Conservation (phyloP, 495 filamentous ascomycete genomes). For the Neurospora hispaniola region DNA sequence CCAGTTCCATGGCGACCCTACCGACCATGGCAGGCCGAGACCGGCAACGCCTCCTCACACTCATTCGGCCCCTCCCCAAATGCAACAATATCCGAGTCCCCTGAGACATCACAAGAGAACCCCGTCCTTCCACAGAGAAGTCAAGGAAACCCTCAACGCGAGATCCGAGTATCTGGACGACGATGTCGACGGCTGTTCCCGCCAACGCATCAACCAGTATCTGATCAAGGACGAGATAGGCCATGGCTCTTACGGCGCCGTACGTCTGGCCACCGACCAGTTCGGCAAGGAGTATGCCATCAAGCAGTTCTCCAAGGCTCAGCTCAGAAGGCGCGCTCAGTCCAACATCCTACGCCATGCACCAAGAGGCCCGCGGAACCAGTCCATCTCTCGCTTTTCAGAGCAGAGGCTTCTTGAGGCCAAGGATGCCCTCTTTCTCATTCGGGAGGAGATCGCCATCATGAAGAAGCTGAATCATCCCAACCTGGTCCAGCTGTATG, state of each 20-base stretch:
- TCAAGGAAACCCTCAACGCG: constrained; percentile 92
- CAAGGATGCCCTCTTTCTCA: constrained; percentile 76
- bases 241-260: constrained; percentile 86
- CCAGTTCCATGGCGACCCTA: constrained; percentile 24
- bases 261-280: constrained; percentile 85
- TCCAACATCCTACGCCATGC: constrained; percentile 69
- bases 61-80: constrained; percentile 25
- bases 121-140: constrained; percentile 56
- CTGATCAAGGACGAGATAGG: constrained; percentile 92
- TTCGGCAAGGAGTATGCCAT: constrained; percentile 90
- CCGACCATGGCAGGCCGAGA: not conserved
- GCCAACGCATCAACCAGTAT: constrained; percentile 90
- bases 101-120: constrained; percentile 66
- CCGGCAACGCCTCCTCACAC: constrained; percentile 8
- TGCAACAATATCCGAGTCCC: constrained; percentile 46
- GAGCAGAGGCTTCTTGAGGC: constrained; percentile 41
- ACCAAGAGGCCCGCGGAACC: constrained; percentile 33
- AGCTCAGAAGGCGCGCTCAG: constrained; percentile 84
- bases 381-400: constrained; percentile 43
- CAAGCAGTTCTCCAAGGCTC: constrained; percentile 94
- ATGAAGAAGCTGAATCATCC: constrained; percentile 97
- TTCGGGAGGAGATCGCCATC: constrained; percentile 94
- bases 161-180: constrained; percentile 77
- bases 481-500: constrained; percentile 85
- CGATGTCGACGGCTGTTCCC: constrained; percentile 61